Evolutionary conservation across 192 early-diverging fungal genomes (phyloP), one percentile per base, ranked within the genome.

Genomic region (Backusella luteola): DNA sequence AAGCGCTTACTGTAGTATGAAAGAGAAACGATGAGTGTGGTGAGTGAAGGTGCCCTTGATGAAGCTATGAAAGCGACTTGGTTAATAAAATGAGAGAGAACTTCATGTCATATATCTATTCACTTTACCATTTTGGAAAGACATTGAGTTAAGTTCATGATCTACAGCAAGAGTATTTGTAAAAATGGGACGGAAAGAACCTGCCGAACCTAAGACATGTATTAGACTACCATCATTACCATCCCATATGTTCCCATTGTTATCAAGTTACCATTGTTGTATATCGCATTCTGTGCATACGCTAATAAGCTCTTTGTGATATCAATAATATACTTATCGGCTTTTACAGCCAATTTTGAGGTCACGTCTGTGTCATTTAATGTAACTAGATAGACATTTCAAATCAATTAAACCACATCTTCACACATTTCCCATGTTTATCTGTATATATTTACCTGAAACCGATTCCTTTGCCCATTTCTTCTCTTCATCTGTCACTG

Each of bases 231-330:
- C 29, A 36, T 68, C 15, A 34, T 36, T 34, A 11, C n/a, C 4
- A 34, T 67, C 3, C 0, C 2, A 6, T 7, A 32, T 67, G 17
- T 34, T 67, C 17, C 11, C 5, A 23, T 63, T 12, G 0, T 32
- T 39, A 39, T 39, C 38, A 14, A 29, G 26, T 29, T 63, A 63
- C 56, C 56, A 23, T 63, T 63, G 26, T 63, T 63, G n/a, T 63
- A 63, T 53, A 52, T 73, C 21, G 46, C 32, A 19, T 52, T 52
- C 6, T 59, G 34, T 26, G 72, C 72, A 56, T 73, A 73, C 7
- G 72, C 72, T 17, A 73, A 36, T 26, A 73, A 29, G 26, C 53
- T 59, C 34, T 73, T 73, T 19, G 34, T 35, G 46, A 73, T 73
- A 38, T 39, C 56, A 8, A 41, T 59, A 36, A 73, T 39, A 63